These are phyloP conservation scores for Myrica gale DNA, from an alignment of 306 rosid species.

Conservation along the genomic window DNA sequence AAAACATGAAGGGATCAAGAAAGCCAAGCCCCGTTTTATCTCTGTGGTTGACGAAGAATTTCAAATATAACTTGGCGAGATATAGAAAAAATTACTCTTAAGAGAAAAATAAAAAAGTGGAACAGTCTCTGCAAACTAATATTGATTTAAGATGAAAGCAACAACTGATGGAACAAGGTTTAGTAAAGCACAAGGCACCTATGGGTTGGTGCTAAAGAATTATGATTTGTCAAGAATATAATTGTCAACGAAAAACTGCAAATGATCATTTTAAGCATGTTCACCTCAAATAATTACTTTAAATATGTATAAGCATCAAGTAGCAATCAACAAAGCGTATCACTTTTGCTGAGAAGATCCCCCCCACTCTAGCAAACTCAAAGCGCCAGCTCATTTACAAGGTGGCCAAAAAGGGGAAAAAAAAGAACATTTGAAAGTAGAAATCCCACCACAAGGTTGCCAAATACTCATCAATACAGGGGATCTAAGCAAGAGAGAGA, in stretches of 20 bases:
- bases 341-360: conserved; percentile 43
- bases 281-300: conserved; percentile 22
- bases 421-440: conserved; percentile 27
- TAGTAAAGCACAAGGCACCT: not conserved
- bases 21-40: not conserved
- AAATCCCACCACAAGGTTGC: conserved; percentile 42
- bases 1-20: not conserved
- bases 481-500: not conserved
- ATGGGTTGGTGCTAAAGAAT: not conserved
- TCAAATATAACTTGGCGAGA: not conserved
- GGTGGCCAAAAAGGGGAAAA: conserved; percentile 23
- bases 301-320: conserved; percentile 24
- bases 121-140: not conserved
- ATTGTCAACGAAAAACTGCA: not conserved
- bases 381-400: conserved; percentile 44
- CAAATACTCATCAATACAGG: conserved; percentile 33
- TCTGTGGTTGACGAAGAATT: not conserved
- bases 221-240: not conserved
- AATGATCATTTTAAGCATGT: not conserved
- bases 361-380: conserved; percentile 28
- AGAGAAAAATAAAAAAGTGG: not conserved
- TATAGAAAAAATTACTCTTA: not conserved
- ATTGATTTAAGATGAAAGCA: not conserved
- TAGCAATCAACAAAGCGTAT: conserved; percentile 33
- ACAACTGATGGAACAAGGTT: not conserved